Evolutionary conservation across 2,329 filamentous ascomycete species (phyloP).

Genomic region (Podosphaera fusca): DNA sequence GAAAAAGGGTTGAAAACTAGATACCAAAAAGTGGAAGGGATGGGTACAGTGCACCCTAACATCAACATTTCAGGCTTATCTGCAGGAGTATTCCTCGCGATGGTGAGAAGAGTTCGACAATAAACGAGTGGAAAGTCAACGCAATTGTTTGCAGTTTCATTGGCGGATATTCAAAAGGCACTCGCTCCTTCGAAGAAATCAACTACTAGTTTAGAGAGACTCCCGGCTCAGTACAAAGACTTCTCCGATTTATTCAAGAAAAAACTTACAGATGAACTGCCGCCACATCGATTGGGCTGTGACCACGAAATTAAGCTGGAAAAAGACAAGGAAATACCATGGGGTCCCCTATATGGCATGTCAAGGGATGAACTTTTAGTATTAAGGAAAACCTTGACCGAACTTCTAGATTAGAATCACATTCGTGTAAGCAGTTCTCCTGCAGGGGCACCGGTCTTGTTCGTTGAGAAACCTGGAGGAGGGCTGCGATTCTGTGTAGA

Average conservation of each 20-base stretch:
- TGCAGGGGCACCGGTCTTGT: background rate
- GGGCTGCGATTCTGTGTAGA: no score
- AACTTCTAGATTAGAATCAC: background rate
- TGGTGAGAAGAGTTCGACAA: background rate
- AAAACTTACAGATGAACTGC: no score
- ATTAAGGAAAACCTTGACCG: no score
- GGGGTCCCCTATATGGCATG: no score
- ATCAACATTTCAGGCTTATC: background rate
- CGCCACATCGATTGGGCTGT: no score
- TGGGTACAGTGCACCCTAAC: no score
- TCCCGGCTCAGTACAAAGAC: background rate
- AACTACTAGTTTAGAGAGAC: background rate
- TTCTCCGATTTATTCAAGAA: background rate
- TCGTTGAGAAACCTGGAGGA: background rate
- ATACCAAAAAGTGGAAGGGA: no score
- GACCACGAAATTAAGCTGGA: no score
- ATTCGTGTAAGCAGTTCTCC: background rate
- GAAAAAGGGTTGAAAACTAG: no score
- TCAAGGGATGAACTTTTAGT: no score
- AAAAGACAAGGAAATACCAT: no score
- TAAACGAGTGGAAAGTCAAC: background rate
- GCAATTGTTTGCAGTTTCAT: background rate
- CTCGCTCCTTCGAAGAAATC: background rate
- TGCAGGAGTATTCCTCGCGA: background rate
- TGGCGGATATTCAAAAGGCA: background rate